phyloP scores from a whole-genome alignment of 108 stramenopile species.

The Cyclostephanos invisitatus region DNA sequence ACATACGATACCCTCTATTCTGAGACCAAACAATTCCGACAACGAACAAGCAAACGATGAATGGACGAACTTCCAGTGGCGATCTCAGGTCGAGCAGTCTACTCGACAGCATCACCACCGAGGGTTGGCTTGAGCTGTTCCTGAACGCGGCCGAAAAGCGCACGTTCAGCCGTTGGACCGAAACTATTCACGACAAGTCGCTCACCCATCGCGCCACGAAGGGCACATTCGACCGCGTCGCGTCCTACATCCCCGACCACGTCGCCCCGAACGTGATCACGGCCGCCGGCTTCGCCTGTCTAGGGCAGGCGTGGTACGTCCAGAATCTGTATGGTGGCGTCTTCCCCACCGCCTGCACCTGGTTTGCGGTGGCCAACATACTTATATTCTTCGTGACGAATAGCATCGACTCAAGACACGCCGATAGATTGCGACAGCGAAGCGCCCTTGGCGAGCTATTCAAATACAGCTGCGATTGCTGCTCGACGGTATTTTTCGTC shows the following conservation, averaged over 20 bases:
- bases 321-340: constrained; percentile 64
- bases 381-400: constrained; percentile 73
- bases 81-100: constrained; percentile 13
- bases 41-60: not conserved
- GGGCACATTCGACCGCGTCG: constrained; percentile 61
- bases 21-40: not conserved
- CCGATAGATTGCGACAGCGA: constrained; percentile 82
- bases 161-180: constrained; percentile 80
- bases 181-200: constrained; percentile 73
- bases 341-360: constrained; percentile 75
- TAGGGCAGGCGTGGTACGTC: constrained; percentile 88
- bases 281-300: constrained; percentile 62
- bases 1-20: too few species aligned
- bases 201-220: constrained; percentile 64
- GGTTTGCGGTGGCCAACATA: constrained; percentile 78
- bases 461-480: constrained; percentile 86
- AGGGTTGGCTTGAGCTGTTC: constrained; percentile 89
- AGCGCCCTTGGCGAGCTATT: constrained; percentile 86
- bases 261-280: constrained; percentile 87
- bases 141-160: constrained; percentile 84
- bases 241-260: constrained; percentile 65
- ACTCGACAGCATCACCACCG: constrained; percentile 56
- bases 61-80: not conserved
- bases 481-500: constrained; percentile 78
- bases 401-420: constrained; percentile 69